Evolutionary conservation across 768 basidiomycete species (phyloP).

Genomic region (Leucosporidium creatinivorum): DNA sequence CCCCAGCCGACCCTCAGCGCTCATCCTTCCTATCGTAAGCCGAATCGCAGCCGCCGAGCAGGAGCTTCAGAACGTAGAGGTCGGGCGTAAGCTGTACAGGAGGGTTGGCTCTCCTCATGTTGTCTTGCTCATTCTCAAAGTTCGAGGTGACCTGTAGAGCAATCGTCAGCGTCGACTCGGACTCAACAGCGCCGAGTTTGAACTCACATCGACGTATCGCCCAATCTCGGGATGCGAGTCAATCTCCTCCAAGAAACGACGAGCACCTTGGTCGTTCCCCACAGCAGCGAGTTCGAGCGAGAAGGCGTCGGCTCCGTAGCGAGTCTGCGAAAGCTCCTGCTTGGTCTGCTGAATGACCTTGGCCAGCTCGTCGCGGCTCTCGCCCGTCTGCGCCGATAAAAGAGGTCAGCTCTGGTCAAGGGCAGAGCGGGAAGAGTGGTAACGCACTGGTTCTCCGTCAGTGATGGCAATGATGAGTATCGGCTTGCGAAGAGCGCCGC

Average conservation of each 20-base stretch:
- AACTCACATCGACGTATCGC: conserved; percentile 40
- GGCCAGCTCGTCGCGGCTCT: conserved; percentile 7
- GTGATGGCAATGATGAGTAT: conserved; percentile 42
- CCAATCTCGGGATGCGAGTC: conserved; percentile 43
- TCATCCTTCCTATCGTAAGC: neutral
- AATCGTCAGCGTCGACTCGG: too few species aligned
- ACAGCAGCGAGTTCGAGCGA: conserved; percentile 35
- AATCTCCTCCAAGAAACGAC: conserved; percentile 42
- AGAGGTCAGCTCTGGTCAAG: neutral
- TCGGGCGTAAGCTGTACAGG: conserved; percentile 38
- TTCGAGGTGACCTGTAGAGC: neutral
- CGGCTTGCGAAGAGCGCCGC: conserved; percentile 42
- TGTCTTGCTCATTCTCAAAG: conserved; percentile 24
- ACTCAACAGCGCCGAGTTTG: too few species aligned
- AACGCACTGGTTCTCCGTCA: conserved; percentile 19
- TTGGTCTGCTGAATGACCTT: conserved; percentile 20
- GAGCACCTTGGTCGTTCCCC: conserved; percentile 36
- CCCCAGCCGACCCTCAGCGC: neutral
- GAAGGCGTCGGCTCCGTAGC: conserved; percentile 40
- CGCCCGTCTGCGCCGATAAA: conserved; percentile 1
- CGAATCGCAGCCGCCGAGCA: neutral
- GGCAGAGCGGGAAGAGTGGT: neutral
- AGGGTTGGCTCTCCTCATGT: neutral
- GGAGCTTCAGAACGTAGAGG: conserved; percentile 42
- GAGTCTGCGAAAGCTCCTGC: conserved; percentile 6